phyloP scores from a whole-genome alignment of 2,329 filamentous ascomycete genomes.

The Zasmidium angulare region DNA sequence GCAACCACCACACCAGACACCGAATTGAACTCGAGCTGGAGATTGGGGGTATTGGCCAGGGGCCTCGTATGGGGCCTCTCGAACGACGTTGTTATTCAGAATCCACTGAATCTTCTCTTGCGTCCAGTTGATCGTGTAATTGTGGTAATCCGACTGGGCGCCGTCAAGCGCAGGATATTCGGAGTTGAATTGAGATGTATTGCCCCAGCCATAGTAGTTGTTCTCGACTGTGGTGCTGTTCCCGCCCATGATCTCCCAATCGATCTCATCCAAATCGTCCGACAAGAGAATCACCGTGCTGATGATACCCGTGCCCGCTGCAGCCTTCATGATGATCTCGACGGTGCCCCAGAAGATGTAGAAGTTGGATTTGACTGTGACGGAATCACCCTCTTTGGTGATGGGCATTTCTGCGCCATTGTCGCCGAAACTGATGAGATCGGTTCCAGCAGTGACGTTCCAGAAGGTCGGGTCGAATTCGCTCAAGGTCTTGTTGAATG shows the following conservation, averaged over 20 bases:
- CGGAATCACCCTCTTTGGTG: constrained; percentile 67
- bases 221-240: constrained; percentile 63
- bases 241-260: constrained; percentile 78
- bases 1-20: constrained; percentile 89
- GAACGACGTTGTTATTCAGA: constrained; percentile 66
- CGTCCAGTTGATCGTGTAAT: constrained; percentile 72
- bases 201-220: constrained; percentile 77
- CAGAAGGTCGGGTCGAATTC: constrained; percentile 41
- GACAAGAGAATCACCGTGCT: constrained; percentile 80
- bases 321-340: constrained; percentile 75
- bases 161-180: constrained; percentile 58
- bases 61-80: constrained; percentile 55
- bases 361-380: constrained; percentile 75
- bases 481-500: constrained; percentile 61
- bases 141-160: constrained; percentile 62
- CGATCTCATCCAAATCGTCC: constrained; percentile 82
- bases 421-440: constrained; percentile 57
- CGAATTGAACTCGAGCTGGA: constrained; percentile 67
- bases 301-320: constrained; percentile 72
- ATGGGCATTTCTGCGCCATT: constrained; percentile 70
- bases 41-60: constrained; percentile 65
- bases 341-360: constrained; percentile 85
- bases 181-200: constrained; percentile 62
- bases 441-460: constrained; percentile 61
- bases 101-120: constrained; percentile 64